Evolutionary conservation across 2,329 filamentous ascomycete genomes (phyloP), one percentile per base, ranked within the genome.

Genomic region (Aspergillus japonicus): DNA sequence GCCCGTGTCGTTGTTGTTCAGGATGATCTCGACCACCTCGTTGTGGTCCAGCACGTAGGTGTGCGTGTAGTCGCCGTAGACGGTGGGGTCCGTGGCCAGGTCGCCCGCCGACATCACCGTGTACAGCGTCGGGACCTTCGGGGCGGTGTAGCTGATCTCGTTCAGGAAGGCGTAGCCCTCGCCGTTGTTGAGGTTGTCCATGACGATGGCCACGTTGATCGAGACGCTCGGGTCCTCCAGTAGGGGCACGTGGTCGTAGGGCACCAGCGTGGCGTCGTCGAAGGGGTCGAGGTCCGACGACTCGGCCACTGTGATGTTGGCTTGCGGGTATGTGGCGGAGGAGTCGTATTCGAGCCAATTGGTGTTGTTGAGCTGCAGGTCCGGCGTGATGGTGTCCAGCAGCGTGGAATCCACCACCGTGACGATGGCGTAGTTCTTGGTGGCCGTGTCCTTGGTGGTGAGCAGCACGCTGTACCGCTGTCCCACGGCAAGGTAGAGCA

Each of bases 191-290:
- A 64, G 47, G 56, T 85, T 76, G 0, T 84, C 85, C 3, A 95
- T 80, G 0, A 82, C 89, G 0, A 88, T 89, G 79, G 91, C 94
- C 0, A 96, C 81, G 0, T 87, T 87, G 0, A 91, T 90, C 0
- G 54, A 58, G 12, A 62, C 12, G 42, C 89, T 85, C 0, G 90
- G 87, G 7, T 86, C 78, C 1, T 82, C 80, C 5, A 88, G 82
- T 2, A 89, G 78, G 8, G 81, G 77, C 73, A 85, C 78, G 50
- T 85, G 83, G 69, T 96, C 91, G 57, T 84, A 81, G 0, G 92
- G 89, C 0, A 88, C 81, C 0, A 96, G 82, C 0, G 76, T 81
- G 63, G 89, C 86, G 70, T 96, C 92, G 68, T 96, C 91, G 61
- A 88, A 89, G 0, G 87, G 83, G 19, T 87, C 77, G 49, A 92